phyloP scores from a whole-genome alignment of 2,329 filamentous ascomycete genomes.

The Tothia fuscella region DNA sequence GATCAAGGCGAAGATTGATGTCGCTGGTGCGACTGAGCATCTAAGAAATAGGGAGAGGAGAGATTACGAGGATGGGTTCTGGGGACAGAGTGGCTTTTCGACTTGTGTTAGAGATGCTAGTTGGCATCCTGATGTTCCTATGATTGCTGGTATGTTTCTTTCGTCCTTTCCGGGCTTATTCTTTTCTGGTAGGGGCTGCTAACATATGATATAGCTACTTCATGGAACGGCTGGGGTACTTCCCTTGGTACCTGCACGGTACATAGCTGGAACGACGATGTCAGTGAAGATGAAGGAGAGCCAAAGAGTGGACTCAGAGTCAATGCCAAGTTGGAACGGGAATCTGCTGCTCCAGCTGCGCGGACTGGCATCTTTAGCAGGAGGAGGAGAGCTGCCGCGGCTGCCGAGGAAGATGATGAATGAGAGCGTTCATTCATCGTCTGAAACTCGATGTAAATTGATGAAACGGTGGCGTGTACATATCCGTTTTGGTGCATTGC shows the following conservation, averaged over 20 bases:
- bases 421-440: too few species aligned
- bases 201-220: slow-evolving; percentile 48
- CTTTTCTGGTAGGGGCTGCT: not conserved
- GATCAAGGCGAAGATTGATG: slow-evolving; percentile 64
- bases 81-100: slow-evolving; percentile 49
- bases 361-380: too few species aligned
- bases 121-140: slow-evolving; percentile 77
- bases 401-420: too few species aligned
- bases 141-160: slow-evolving; percentile 51
- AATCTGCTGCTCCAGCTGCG: too few species aligned
- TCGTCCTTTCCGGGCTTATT: not conserved
- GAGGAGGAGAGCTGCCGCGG: too few species aligned
- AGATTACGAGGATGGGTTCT: slow-evolving; percentile 44
- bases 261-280: slow-evolving; percentile 63
- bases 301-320: slow-evolving; percentile 47
- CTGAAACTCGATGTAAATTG: too few species aligned
- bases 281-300: slow-evolving; percentile 36
- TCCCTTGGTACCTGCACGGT: slow-evolving; percentile 63
- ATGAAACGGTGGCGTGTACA: too few species aligned
- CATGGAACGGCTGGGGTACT: slow-evolving; percentile 69
- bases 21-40: slow-evolving; percentile 55
- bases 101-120: slow-evolving; percentile 79
- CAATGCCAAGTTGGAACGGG: slow-evolving; percentile 44
- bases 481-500: too few species aligned
- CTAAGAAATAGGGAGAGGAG: slow-evolving; percentile 43